Conservation (phyloP, 2,329 filamentous ascomycete species). For the Aspergillus versicolor region DNA sequence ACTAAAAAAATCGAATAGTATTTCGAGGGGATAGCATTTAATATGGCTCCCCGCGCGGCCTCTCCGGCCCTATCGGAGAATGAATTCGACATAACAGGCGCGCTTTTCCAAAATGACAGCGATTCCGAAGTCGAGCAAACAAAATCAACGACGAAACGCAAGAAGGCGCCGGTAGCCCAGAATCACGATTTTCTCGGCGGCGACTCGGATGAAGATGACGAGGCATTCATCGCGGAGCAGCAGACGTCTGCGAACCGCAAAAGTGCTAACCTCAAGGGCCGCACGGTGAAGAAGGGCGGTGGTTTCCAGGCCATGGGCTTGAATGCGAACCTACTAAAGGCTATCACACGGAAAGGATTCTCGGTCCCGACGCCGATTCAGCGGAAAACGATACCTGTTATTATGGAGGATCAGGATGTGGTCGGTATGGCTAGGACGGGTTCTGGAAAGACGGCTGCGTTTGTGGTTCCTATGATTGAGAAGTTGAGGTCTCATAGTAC, state of each 20-base stretch:
- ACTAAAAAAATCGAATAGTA: background rate
- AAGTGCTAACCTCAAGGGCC: slow-evolving; percentile 74
- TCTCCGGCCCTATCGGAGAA: slow-evolving; percentile 86
- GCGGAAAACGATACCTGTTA: slow-evolving; percentile 89
- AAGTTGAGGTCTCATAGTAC: slow-evolving; percentile 83
- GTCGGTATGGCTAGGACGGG: slow-evolving; percentile 99
- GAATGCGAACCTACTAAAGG: slow-evolving; percentile 79
- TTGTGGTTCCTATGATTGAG: slow-evolving; percentile 98
- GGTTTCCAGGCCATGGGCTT: slow-evolving; percentile 95
- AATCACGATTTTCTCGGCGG: slow-evolving; percentile 54
- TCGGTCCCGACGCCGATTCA: slow-evolving; percentile 96
- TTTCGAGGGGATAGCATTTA: slow-evolving; percentile 16
- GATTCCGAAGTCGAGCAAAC: slow-evolving; percentile 46
- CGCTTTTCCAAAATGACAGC: slow-evolving; percentile 65
- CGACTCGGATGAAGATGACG: slow-evolving; percentile 62
- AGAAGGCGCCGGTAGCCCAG: slow-evolving; percentile 30
- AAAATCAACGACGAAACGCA: slow-evolving; percentile 54
- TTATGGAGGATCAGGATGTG: slow-evolving; percentile 89
- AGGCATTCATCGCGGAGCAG: slow-evolving; percentile 83
- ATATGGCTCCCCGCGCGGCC: slow-evolving; percentile 69
- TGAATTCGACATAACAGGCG: slow-evolving; percentile 84
- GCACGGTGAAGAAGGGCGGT: slow-evolving; percentile 88
- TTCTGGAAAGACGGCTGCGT: slow-evolving; percentile 96
- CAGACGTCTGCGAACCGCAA: slow-evolving; percentile 89
- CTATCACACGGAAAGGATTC: slow-evolving; percentile 91